phyloP scores from a whole-genome alignment of 495 filamentous ascomycete species.

The Chaetomidium leptoderma region DNA sequence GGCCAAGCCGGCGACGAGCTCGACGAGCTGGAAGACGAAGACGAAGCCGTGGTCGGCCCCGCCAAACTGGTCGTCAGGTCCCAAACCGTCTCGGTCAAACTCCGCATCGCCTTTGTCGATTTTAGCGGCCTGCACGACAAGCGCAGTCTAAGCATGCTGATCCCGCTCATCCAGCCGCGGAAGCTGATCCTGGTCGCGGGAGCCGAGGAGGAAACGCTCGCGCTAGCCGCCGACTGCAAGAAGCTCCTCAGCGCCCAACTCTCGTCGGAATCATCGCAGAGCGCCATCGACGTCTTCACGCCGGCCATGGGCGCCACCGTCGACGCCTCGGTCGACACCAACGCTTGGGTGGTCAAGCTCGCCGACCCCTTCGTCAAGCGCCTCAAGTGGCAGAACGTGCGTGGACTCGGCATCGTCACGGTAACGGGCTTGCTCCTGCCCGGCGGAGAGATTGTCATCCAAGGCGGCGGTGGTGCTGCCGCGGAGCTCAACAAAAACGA shows the following conservation, averaged over 20 bases:
- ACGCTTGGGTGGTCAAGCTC: constrained; percentile 92
- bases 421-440: constrained; percentile 61
- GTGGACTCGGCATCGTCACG: constrained; percentile 81
- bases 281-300: constrained; percentile 65
- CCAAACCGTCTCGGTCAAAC: constrained; percentile 58
- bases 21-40: constrained; percentile 54
- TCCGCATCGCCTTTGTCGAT: constrained; percentile 81
- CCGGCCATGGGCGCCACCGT: constrained; percentile 65
- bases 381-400: constrained; percentile 91
- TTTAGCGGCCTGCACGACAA: constrained; percentile 91
- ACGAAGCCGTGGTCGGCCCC: constrained; percentile 61
- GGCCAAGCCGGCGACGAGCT: constrained; percentile 45
- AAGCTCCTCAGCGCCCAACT: constrained; percentile 60
- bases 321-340: constrained; percentile 93
- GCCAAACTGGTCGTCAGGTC: constrained; percentile 63
- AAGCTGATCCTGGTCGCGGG: constrained; percentile 90
- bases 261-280: constrained; percentile 36
- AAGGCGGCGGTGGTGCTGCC: constrained; percentile 43
- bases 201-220: constrained; percentile 65
- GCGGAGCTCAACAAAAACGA: constrained; percentile 17
- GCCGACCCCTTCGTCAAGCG: constrained; percentile 74
- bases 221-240: constrained; percentile 74
- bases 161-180: constrained; percentile 87
- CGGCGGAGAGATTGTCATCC: constrained; percentile 47
- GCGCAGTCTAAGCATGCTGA: constrained; percentile 85